A percentile compares a stretch with the other conserved stretches of the same genome.
phyloP scores from a whole-genome alignment of 306 rosid species.

The Pterocarpus macrocarpus region DNA sequence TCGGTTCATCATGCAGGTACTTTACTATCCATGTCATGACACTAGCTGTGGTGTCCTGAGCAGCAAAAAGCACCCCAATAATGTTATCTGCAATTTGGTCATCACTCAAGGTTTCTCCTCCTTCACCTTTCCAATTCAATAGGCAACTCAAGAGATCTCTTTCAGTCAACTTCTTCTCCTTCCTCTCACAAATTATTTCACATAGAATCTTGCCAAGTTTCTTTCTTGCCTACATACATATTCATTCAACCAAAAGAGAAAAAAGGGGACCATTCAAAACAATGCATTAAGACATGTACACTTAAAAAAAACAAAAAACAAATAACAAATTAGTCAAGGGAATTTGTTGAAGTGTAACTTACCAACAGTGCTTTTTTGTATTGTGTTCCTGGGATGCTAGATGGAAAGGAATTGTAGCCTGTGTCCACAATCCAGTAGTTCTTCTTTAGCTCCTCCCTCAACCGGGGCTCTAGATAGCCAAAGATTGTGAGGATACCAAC shows the following conservation, averaged over 20 bases:
- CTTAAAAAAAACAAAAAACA: neutral
- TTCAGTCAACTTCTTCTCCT: slow-evolving; percentile 59
- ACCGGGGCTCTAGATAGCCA: slow-evolving; percentile 63
- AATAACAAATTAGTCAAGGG: neutral
- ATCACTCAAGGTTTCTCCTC: slow-evolving; percentile 63
- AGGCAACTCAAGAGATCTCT: slow-evolving; percentile 76
- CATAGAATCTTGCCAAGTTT: slow-evolving; percentile 67
- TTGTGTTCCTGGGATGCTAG: slow-evolving; percentile 72
- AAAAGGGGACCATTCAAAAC: neutral
- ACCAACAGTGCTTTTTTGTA: slow-evolving; percentile 78
- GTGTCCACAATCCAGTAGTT: slow-evolving; percentile 68
- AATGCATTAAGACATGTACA: neutral
- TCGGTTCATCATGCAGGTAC: slow-evolving; percentile 81
- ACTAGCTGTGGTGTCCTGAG: slow-evolving; percentile 95
- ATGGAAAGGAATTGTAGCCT: slow-evolving; percentile 91
- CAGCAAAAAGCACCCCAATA: slow-evolving; percentile 93
- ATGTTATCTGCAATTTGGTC: slow-evolving; percentile 87
- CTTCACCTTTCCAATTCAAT: slow-evolving; percentile 65
- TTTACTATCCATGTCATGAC: slow-evolving; percentile 90
- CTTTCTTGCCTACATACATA: slow-evolving; percentile 71
- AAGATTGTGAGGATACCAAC: slow-evolving; percentile 78
- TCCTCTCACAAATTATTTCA: slow-evolving; percentile 73
- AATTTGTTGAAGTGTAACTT: neutral
- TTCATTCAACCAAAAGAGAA: neutral
- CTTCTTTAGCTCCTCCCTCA: slow-evolving; percentile 70